These are phyloP conservation scores for Ganoderma multipileum DNA, from an alignment of 1,284 basidiomycete genomes.

Conservation along the genomic window DNA sequence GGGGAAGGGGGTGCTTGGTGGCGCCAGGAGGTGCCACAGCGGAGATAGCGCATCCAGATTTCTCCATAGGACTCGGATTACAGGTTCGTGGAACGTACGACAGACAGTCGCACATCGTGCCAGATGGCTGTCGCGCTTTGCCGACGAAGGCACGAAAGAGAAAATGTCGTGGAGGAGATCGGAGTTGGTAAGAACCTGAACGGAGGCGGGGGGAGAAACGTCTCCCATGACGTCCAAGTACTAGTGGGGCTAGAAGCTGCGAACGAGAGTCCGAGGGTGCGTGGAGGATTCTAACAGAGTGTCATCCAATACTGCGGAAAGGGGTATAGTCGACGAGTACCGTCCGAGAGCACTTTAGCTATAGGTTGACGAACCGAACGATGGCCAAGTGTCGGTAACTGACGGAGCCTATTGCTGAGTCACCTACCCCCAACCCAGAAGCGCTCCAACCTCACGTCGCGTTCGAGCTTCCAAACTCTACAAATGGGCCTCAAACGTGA, in stretches of 20 bases:
- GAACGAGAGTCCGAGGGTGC: too few species aligned
- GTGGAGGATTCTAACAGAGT: too few species aligned
- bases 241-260: too few species aligned
- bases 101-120: constrained; percentile 1
- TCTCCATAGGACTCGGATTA: constrained; percentile 3
- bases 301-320: too few species aligned
- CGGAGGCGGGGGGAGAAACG: not conserved
- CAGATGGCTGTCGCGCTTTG: not conserved
- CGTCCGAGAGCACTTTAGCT: too few species aligned
- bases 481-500: not conserved
- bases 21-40: constrained; percentile 8
- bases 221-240: not conserved
- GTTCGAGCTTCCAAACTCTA: not conserved
- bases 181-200: not conserved
- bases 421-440: not conserved
- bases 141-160: not conserved
- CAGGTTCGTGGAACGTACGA: constrained; percentile 1
- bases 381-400: too few species aligned
- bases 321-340: too few species aligned
- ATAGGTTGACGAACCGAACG: too few species aligned
- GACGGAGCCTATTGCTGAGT: not conserved
- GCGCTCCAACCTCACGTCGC: not conserved
- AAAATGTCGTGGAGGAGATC: not conserved
- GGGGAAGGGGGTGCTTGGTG: not conserved
- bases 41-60: not conserved